These are phyloP conservation scores for Apiotrichum siamense DNA, from an alignment of 1,284 basidiomycete species.

Conservation along the genomic window DNA sequence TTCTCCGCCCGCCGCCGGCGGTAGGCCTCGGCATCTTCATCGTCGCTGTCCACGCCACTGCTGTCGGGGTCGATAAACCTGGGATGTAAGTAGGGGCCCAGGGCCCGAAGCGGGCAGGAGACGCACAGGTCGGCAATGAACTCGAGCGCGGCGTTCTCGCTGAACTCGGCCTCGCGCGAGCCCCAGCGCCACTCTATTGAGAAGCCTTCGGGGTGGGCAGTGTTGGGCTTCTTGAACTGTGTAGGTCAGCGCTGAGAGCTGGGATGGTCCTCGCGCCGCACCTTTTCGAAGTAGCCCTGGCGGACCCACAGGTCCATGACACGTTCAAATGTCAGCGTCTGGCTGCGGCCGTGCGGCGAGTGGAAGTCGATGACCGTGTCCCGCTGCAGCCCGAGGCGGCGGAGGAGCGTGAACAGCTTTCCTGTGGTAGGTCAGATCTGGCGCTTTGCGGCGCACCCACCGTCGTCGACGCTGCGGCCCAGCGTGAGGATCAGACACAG, in stretches of 20 bases:
- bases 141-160: constrained; percentile 35
- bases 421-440: constrained; percentile 17
- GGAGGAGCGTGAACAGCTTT: constrained; percentile 28
- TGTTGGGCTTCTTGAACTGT: constrained; percentile 7
- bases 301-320: constrained; percentile 38
- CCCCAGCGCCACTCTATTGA: constrained; percentile 44
- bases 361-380: constrained; percentile 38
- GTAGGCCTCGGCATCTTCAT: constrained; percentile 20
- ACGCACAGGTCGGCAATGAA: constrained; percentile 43
- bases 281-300: constrained; percentile 44
- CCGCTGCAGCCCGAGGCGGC: constrained; percentile 33
- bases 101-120: no score
- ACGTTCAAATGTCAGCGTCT: constrained; percentile 34
- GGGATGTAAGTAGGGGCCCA: no score
- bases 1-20: no score
- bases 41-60: constrained; percentile 9
- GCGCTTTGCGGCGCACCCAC: constrained; percentile 20
- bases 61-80: constrained; percentile 7
- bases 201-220: constrained; percentile 2
- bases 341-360: constrained; percentile 24
- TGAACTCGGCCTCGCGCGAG: constrained; percentile 42
- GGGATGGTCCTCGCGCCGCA: no score
- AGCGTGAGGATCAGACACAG: constrained; percentile 37
- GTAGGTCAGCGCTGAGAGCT: no score
- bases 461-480: constrained; percentile 33